These are phyloP conservation scores for Omphalotus olearius DNA, from an alignment of 1,284 basidiomycete genomes.

Conservation along the genomic window DNA sequence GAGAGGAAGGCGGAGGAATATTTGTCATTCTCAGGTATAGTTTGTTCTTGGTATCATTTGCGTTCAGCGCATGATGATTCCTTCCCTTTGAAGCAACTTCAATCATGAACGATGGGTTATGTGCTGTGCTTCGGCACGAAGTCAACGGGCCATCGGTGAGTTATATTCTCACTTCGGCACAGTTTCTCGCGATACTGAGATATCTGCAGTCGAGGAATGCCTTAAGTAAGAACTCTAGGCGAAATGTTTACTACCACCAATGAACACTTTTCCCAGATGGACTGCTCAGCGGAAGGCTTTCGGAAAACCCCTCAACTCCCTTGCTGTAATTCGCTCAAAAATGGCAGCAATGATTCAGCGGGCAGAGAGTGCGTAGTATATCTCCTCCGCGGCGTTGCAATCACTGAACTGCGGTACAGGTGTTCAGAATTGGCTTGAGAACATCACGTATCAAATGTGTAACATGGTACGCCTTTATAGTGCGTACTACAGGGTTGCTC, in stretches of 20 bases:
- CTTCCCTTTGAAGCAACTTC: conserved; percentile 46
- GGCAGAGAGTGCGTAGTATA: conserved; percentile 45
- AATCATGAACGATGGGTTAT: conserved; percentile 78
- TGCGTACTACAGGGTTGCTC: background rate
- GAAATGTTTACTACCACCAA: background rate
- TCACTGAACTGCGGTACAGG: conserved; percentile 6
- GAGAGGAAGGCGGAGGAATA: conserved; percentile 79
- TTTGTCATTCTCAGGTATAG: conserved; percentile 66
- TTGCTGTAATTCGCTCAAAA: conserved; percentile 83
- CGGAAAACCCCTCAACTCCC: conserved; percentile 78
- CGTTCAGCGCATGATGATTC: background rate
- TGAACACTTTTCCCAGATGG: conserved; percentile 46
- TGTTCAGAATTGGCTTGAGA: conserved; percentile 86
- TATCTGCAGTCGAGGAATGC: conserved; percentile 56
- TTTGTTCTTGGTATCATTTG: background rate
- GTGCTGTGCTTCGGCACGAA: conserved; percentile 55
- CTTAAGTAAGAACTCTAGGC: conserved; percentile 44
- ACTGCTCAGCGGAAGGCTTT: conserved; percentile 79
- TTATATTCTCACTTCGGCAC: conserved; percentile 25
- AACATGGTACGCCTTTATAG: conserved; percentile 56
- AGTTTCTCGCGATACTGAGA: conserved; percentile 20
- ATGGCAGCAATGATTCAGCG: conserved; percentile 84
- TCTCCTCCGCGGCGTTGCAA: background rate
- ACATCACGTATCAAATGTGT: conserved; percentile 88
- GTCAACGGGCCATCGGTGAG: conserved; percentile 37